Evolutionary conservation across 2,329 filamentous ascomycete species (phyloP).

Genomic region (Ophiostoma quercus): DNA sequence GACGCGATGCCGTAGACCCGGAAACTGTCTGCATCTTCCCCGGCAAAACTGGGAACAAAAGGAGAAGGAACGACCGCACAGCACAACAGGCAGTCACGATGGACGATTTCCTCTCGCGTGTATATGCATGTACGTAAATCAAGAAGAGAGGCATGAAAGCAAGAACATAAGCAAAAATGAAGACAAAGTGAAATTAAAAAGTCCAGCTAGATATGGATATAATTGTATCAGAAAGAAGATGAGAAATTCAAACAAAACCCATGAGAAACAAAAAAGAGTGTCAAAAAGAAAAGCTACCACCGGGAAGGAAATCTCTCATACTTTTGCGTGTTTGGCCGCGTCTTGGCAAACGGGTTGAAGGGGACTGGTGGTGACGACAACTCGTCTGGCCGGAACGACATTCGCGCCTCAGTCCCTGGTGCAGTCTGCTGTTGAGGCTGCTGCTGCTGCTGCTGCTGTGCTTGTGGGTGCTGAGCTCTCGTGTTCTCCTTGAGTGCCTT

Average conservation of each 20-base stretch:
- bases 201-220: background rate
- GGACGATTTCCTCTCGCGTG: background rate
- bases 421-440: background rate
- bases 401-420: slow-evolving; percentile 12
- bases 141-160: background rate
- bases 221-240: background rate
- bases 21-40: background rate
- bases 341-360: slow-evolving; percentile 39
- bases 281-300: slow-evolving; percentile 19
- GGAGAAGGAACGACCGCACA: background rate
- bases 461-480: slow-evolving; percentile 24
- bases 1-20: background rate
- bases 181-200: background rate
- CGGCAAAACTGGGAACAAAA: background rate
- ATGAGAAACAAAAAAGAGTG: background rate
- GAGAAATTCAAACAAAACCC: background rate
- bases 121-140: background rate
- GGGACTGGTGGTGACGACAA: slow-evolving; percentile 26
- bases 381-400: slow-evolving; percentile 18
- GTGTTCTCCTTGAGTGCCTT: slow-evolving; percentile 31
- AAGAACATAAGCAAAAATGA: background rate
- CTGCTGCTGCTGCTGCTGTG: background rate
- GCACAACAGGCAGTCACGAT: background rate
- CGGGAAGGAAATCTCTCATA: slow-evolving; percentile 42
- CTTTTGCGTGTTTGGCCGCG: slow-evolving; percentile 35